Evolutionary conservation across 1,139 yeast genomes (phyloP).

Genomic region (Cylindricascospora bacillispora): DNA sequence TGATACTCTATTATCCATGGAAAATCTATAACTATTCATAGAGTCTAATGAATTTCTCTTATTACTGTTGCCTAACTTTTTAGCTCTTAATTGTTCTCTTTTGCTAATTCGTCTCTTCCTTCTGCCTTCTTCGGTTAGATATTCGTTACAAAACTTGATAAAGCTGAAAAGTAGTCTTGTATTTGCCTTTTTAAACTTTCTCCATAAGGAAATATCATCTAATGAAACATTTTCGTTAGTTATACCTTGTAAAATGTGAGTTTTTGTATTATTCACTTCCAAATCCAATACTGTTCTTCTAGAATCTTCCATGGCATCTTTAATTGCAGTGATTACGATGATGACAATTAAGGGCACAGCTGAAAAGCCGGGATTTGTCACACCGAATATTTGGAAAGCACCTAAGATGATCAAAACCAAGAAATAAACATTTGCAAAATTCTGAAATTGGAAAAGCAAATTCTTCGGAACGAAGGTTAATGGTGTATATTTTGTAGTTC

Average conservation of each 20-base stretch:
- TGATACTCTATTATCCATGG: constrained; percentile 19
- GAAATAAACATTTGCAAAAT: constrained; percentile 84
- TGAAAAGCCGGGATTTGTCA: constrained; percentile 74
- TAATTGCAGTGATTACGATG: constrained; percentile 77
- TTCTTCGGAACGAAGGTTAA: constrained; percentile 81
- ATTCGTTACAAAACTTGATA: constrained; percentile 23
- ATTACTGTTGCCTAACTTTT: constrained; percentile 9
- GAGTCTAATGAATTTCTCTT: constrained; percentile 17
- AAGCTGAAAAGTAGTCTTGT: constrained; percentile 25
- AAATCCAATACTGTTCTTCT: constrained; percentile 68
- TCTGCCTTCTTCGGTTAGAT: constrained; percentile 29
- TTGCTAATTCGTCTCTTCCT: constrained; percentile 18
- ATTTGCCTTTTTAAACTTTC: constrained; percentile 44
- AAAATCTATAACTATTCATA: constrained; percentile 17
- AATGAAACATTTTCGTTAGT: constrained; percentile 62
- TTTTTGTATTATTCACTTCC: constrained; percentile 78
- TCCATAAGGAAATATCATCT: constrained; percentile 44
- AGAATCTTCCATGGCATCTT: constrained; percentile 92
- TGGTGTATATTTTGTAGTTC: constrained; percentile 95
- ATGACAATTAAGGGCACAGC: constrained; percentile 92
- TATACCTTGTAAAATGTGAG: constrained; percentile 61
- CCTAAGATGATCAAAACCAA: constrained; percentile 71
- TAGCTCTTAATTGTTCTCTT: constrained; percentile 5
- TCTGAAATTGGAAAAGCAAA: constrained; percentile 63
- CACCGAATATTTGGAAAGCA: constrained; percentile 84